Conservation (phyloP, 2,329 filamentous ascomycete genomes). For the Fusarium vanettenii region DNA sequence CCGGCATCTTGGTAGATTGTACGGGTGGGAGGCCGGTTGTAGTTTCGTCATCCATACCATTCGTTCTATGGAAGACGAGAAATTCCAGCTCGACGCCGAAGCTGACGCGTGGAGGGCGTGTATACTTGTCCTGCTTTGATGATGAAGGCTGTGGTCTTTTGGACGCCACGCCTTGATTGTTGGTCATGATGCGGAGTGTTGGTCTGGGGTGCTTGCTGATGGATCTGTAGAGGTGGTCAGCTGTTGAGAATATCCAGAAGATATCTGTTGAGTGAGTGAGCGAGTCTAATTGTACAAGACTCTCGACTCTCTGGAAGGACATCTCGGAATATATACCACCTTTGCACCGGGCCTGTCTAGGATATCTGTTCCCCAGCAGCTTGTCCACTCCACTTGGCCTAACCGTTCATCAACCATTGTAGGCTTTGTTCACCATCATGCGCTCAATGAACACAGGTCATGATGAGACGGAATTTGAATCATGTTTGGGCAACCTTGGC, state of each 20-base stretch:
- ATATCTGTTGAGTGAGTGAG: not conserved
- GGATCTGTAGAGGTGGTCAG: not conserved
- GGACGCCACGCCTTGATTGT: not conserved
- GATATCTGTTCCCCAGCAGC: not conserved
- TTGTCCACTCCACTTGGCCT: not conserved
- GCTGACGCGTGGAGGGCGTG: constrained; percentile 27
- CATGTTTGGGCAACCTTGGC: not conserved
- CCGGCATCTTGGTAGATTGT: no score
- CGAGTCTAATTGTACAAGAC: not conserved
- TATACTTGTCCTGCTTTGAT: constrained; percentile 7
- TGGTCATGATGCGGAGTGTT: not conserved
- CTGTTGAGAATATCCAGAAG: not conserved
- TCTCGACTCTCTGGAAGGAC: not conserved
- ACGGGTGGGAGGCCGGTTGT: not conserved
- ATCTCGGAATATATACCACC: not conserved
- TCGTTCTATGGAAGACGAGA: not conserved
- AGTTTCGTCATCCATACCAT: not conserved
- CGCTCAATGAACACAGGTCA: not conserved
- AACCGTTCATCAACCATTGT: not conserved
- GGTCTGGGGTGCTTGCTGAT: not conserved
- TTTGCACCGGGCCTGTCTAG: not conserved
- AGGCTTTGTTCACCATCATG: not conserved
- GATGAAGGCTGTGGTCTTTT: not conserved
- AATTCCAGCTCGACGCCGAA: constrained; percentile 40
- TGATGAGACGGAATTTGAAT: not conserved